A percentile compares a stretch with the other conserved stretches of the same genome.
Conservation (phyloP, 2,329 filamentous ascomycete genomes). For the Nothopassalora personata region DNA sequence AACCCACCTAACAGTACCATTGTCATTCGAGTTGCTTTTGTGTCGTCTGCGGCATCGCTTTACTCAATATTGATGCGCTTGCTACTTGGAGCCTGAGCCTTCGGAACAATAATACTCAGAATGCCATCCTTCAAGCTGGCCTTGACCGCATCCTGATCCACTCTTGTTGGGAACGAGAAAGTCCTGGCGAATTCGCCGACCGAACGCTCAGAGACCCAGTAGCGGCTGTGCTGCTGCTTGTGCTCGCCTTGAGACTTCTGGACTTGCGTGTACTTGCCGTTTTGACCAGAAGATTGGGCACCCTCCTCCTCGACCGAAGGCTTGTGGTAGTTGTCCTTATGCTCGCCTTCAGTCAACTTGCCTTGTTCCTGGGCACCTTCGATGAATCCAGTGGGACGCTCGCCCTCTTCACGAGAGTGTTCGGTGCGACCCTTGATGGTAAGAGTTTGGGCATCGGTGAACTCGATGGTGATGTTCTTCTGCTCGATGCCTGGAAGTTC, state of each 20-base stretch:
- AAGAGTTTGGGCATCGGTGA: constrained; percentile 69
- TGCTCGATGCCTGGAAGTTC: constrained; percentile 72
- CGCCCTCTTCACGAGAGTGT: constrained; percentile 54
- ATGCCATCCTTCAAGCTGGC: constrained; percentile 58
- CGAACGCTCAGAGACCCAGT: constrained; percentile 62
- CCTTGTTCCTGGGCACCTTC: constrained; percentile 18
- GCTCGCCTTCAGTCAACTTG: constrained; percentile 28
- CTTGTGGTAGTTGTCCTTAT: constrained; percentile 42
- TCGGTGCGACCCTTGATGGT: constrained; percentile 66
- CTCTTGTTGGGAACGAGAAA: constrained; percentile 54
- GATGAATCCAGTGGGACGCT: constrained; percentile 47
- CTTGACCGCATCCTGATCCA: constrained; percentile 58
- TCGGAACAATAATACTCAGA: constrained; percentile 53
- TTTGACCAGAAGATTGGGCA: background rate
- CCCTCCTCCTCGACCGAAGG: constrained; percentile 63
- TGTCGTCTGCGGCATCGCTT: constrained; percentile 5
- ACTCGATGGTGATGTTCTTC: constrained; percentile 70
- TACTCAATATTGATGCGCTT: constrained; percentile 56
- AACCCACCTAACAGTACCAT: background rate
- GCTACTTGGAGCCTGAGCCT: constrained; percentile 44
- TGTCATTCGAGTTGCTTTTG: background rate
- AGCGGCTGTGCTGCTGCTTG: constrained; percentile 43
- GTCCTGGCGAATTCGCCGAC: constrained; percentile 56
- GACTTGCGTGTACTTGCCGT: constrained; percentile 11
- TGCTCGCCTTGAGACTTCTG: constrained; percentile 31